Base-by-base conservation (phyloP, 768 basidiomycete species). In the Leccinum longicurvipes region DNA sequence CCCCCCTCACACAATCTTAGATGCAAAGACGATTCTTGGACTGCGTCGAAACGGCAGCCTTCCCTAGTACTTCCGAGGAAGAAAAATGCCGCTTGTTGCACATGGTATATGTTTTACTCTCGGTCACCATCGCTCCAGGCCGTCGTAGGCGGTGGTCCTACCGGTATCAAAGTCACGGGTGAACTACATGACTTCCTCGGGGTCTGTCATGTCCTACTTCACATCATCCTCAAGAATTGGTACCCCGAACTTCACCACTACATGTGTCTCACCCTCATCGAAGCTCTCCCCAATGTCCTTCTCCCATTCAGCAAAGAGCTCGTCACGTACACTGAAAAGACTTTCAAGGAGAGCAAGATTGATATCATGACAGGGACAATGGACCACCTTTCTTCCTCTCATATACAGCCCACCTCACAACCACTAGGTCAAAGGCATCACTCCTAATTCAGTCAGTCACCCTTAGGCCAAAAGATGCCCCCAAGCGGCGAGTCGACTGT, bases 341-440 rank as follows among this genome's bases (percentile, higher is more conserved):
- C 94, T 0, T 98, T 99, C 84, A 93, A 94, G 75, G 90, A 93
- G 77, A 92, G 93, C 73, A 93, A 94, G 76, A 99, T 98, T 58
- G 89, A 98, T 46, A 89, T 98, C 67, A 72, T 93, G 69, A 98
- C 95, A n/a, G 90, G 91, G 73, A 98, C 97, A n/a, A 98, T 98
- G 95, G 96, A 98, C 58, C 24, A 0, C 3, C 6, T 4, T n/a
- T n/a, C n/a, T n/a, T n/a, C n/a, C 9, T 10, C 41, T 15, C 53
- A 14, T 23, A 10, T 9, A 4, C 39, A 3, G 1, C 6, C 14
- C 25, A 12, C 19, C 39, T 32, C n/a, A 56, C 57, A 10, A 10
- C 12, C n/a, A 15, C 11, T 41, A 68, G 66, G 67, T 69, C 48
- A 67, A 55, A 55, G 54, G 78, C 64, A 82, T 98, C 64, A 89